Evolutionary conservation across 2,329 filamentous ascomycete species (phyloP), one percentile per base, ranked within the genome.

Genomic region (Diaporthe citrichinensis): DNA sequence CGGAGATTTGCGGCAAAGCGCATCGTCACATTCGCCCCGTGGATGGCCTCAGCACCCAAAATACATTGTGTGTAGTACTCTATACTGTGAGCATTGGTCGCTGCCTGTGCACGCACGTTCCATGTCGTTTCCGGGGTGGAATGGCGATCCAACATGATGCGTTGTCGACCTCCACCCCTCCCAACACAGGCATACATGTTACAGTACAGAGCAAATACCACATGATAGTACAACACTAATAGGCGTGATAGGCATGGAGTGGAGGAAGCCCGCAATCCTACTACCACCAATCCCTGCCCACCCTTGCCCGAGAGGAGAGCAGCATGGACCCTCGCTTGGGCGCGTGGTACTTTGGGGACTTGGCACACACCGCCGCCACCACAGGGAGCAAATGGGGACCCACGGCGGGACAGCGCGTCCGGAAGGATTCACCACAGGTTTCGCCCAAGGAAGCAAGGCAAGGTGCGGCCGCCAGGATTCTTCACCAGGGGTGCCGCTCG

Each of bases 391-490:
- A 41, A 20, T 44, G 25, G 53, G 23, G 51, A 71, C 68, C 68
- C 51, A 57, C 68, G 55, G 68, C 39, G 51, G 51, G 68, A 44
- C 57, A 49, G 71, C 71, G 41, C 55, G 44, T 39, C n/a, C 41
- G 55, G 41, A 61, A 59, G 69, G 69, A 72, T 49, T 51, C 71
- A 57, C 57, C 25, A 61, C 46, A 72, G 59, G 46, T 61, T 62
- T 59, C 57, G 57, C 55, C 71, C 69, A 49, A 57, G 55, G 44
- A 55, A 68, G 62, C 62, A 68, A 36, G 62, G 62, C 74, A 51
- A 74, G 74, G 74, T 74, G 71, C 74, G 74, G 74, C 74, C 74
- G 74, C 74, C 74, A 76, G 74, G 71, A 74, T 74, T 76, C 53
- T 36, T 68, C 46, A 20, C 62, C 25, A 36, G 62, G 28, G 44